Evolutionary conservation across 2,329 filamentous ascomycete genomes (phyloP).

Genomic region (Nigrospora sphaerica): DNA sequence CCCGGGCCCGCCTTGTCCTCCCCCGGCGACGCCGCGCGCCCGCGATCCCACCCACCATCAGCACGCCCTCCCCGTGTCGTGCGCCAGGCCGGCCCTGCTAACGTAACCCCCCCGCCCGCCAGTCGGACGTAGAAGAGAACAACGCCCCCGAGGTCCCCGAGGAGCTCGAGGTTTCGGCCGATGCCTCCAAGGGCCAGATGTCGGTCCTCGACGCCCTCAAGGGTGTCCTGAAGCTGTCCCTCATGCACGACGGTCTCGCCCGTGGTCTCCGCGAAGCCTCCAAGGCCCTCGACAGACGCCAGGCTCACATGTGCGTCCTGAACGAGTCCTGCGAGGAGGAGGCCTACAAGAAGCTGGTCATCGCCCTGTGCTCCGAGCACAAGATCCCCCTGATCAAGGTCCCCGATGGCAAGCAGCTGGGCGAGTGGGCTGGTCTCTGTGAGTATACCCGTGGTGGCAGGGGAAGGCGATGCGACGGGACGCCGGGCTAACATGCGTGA

Average conservation of each 20-base stretch:
- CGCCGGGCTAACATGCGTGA: constrained; percentile 13
- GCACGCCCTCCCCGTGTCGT: no score
- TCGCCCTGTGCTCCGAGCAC: constrained; percentile 98
- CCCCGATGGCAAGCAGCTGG: constrained; percentile 97
- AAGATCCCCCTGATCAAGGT: constrained; percentile 99
- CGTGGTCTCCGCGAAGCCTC: constrained; percentile 96
- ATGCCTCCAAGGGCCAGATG: constrained; percentile 89
- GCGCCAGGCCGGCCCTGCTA: no score
- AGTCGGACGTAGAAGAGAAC: constrained; percentile 99
- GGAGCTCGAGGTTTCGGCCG: constrained; percentile 94
- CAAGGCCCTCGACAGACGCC: constrained; percentile 97
- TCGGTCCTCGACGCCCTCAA: constrained; percentile 97
- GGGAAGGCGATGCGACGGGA: background rate
- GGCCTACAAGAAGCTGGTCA: constrained; percentile 99
- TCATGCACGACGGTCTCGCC: constrained; percentile 99
- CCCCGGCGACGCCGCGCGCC: background rate
- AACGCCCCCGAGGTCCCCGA: constrained; percentile 73
- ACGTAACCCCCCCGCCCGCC: constrained; percentile 8
- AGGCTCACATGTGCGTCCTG: constrained; percentile 99
- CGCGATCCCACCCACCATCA: background rate
- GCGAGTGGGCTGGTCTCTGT: constrained; percentile 99
- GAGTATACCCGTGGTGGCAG: constrained; percentile 39
- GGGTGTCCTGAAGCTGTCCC: constrained; percentile 95
- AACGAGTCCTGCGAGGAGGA: constrained; percentile 99
- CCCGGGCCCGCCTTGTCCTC: no score